Evolutionary conservation across 2,329 filamentous ascomycete genomes (phyloP), one percentile per base, ranked within the genome.

Genomic region (Aspergillus sp.): DNA sequence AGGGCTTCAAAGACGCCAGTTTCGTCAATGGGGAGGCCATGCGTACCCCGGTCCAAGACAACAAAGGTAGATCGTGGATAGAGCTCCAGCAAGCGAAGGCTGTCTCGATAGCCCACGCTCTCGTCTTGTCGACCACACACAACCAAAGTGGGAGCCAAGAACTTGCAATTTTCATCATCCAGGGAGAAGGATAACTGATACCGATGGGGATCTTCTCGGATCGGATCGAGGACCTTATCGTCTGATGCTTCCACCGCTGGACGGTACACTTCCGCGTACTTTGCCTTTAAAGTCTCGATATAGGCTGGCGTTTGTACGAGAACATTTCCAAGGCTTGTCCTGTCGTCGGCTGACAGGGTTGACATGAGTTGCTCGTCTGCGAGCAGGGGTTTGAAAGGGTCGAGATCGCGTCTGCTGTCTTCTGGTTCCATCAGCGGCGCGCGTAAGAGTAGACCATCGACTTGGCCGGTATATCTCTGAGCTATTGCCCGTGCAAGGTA

Each of bases 401-500:
- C 68, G 12, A 68, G 44, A 58, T 70, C 67, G 13, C 68, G 68
- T 48, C 36, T 48, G 39, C 42, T 56, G 45, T 69, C 52, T 9
- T 61, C 45, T 32, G 68, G 66, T 48, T 69, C 65, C 30, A 69
- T 63, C 11, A 70, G 59, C 38, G 68, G 68, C 2, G 69, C 68
- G 6, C 68, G 66, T 12, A 70, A 48, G 18, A 69, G 49, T 24
- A 70, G 45, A 17, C 68, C 68, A 44, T 67, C 66, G 30, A 69
- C 62, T 50, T 64, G 68, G 4, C 56, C 42, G 3, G 12, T 39
- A 22, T 69, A 70, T 53, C 61, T 67, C 30, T 63, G 68, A 41
- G 68, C 68, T 34, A 70, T 45, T 1, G 66, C 64, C 20, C 68
- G 66, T 3, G 68, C 68, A 22, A 70, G 65, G 41, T 70, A 70